Evolutionary conservation across 345 rosid genomes (phyloP).

Genomic region (Acer negundo): DNA sequence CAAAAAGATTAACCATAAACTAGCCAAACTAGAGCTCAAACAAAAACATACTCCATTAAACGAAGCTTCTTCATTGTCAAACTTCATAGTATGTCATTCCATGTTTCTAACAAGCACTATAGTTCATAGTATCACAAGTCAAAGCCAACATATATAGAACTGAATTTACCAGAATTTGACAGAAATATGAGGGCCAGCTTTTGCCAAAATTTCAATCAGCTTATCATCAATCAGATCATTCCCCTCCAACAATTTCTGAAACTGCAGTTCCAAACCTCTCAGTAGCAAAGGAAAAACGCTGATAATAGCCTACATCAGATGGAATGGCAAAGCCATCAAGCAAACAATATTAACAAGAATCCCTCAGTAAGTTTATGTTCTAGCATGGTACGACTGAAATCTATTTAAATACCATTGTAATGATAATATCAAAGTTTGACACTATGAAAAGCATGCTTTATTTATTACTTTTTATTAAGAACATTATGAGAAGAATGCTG

Average conservation of each 20-base stretch:
- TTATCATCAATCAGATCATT: slow-evolving; percentile 44
- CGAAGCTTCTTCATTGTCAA: background rate
- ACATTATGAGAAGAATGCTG: background rate
- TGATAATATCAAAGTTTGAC: background rate
- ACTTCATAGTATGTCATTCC: background rate
- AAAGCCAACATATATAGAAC: background rate
- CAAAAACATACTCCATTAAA: background rate
- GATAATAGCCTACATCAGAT: slow-evolving; percentile 55
- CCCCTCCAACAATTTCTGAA: slow-evolving; percentile 49
- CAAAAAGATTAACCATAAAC: slow-evolving; percentile 2
- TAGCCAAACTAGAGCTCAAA: background rate
- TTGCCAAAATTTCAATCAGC: slow-evolving; percentile 60
- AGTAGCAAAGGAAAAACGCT: slow-evolving; percentile 66
- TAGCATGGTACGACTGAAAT: background rate
- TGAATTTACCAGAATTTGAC: slow-evolving; percentile 60
- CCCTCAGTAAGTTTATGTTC: slow-evolving; percentile 12
- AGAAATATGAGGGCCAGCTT: slow-evolving; percentile 69
- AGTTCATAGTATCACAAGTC: background rate
- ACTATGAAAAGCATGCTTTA: background rate
- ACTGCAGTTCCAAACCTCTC: slow-evolving; percentile 70
- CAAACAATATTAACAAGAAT: background rate
- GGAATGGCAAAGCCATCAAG: background rate
- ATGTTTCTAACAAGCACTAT: background rate
- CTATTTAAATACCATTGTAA: slow-evolving; percentile 1
- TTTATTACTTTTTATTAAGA: too few relatives aligned